A percentile compares a stretch with the other conserved stretches of the same genome.
These are phyloP conservation scores for Phlyctochytrium bullatum DNA, from an alignment of 192 early-diverging fungal species.

Conservation along the genomic window DNA sequence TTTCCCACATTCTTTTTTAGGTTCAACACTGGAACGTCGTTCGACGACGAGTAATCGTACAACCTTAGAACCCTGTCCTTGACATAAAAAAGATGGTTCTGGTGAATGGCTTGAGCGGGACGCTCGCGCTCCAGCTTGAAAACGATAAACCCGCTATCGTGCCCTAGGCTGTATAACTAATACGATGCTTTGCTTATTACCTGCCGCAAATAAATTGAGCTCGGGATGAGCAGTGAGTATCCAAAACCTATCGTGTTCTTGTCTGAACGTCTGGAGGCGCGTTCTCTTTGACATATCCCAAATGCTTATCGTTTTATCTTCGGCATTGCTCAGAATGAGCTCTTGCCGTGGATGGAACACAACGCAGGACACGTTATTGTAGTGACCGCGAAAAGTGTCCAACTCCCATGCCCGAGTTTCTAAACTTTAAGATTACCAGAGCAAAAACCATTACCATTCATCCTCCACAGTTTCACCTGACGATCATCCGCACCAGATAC, in stretches of 20 bases:
- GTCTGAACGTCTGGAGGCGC: conserved; percentile 90
- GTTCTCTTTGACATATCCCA: conserved; percentile 98
- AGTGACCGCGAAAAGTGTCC: conserved; percentile 98
- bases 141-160: conserved; percentile 96
- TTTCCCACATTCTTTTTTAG: conserved; percentile 69
- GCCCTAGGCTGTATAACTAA: conserved; percentile 50
- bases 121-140: conserved; percentile 99
- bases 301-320: conserved; percentile 97
- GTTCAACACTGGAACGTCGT: conserved; percentile 75
- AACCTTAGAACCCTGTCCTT: conserved; percentile 82
- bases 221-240: conserved; percentile 93
- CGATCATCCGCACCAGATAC: conserved; percentile 97
- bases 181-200: conserved; percentile 31
- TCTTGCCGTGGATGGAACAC: conserved; percentile 97
- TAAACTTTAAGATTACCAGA: conserved; percentile 28
- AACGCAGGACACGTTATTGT: conserved; percentile 92
- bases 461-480: conserved; percentile 97
- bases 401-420: conserved; percentile 99
- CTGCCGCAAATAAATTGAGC: conserved; percentile 97
- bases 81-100: conserved; percentile 82
- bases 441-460: conserved; percentile 71
- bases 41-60: conserved; percentile 75
- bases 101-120: conserved; percentile 83
- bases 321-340: conserved; percentile 87
- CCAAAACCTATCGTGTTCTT: conserved; percentile 98